Base-by-base conservation (phyloP, 164 flowering plant genomes). In the Tetracentron sinense region DNA sequence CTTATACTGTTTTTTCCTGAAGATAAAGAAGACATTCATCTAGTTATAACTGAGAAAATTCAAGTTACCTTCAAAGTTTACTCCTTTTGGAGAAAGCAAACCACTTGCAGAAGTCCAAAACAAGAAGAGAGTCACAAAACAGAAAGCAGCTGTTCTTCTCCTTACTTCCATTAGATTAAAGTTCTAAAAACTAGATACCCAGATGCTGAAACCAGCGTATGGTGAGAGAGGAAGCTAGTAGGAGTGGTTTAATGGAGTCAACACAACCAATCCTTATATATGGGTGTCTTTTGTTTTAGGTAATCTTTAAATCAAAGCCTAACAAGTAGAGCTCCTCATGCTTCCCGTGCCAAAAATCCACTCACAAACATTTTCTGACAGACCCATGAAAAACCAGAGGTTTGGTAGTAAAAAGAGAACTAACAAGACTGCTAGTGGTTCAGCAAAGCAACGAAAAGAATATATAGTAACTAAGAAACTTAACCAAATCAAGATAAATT, bases 41-140 rank as follows among this genome's bases (percentile, higher is more conserved):
- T 42, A 0, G 16, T 19, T 11, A 48, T 20, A 46, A 11, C 23
- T 35, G 12, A 27, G 48, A n/a, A 46, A 58, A 47, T n/a, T n/a
- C n/a, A n/a, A n/a, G n/a, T n/a, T 16, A 87, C 97, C 85, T 83
- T 83, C 89, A 73, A 26, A 77, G 75, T 86, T 82, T 58, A 82
- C 80, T 21, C 91, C 88, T 63, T 79, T 79, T 2, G 85, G 65
- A 3, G 91, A 70, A 42, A 83, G 85, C 80, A 72, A 52, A 49
- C 70, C 78, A 77, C 6, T 63, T 47, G 72, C 58, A 60, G 61
- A 66, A 72, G 60, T 50, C 76, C 80, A 83, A 15, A 80, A 72
- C 69, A 63, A 54, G 53, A 78, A 59, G 29, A 82, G 63, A 60
- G 59, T 66, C 56, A 69, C 12, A 66, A 16, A 66, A 54, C 55